Conservation (phyloP, 1,284 basidiomycete genomes). For the Pterulicium gracile region DNA sequence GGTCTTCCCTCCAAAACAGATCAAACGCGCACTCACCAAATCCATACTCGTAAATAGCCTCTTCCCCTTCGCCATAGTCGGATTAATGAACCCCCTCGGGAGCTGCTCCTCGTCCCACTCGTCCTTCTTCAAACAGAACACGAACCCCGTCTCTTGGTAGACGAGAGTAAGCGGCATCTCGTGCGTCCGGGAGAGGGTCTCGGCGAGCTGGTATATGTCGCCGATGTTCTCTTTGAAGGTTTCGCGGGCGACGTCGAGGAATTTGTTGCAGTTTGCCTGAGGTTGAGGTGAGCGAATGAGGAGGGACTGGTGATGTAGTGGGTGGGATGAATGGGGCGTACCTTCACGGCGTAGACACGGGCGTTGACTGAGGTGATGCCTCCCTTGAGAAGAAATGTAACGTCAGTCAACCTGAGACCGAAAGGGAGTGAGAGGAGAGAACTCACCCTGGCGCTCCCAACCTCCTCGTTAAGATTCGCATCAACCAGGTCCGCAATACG, state of each 20-base stretch:
- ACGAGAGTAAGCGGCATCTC: constrained; percentile 52
- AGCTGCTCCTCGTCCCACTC: constrained; percentile 40
- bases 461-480: constrained; percentile 64
- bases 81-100: constrained; percentile 63
- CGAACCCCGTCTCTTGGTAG: constrained; percentile 64
- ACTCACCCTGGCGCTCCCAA: constrained; percentile 43
- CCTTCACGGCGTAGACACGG: constrained; percentile 78
- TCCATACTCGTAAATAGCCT: constrained; percentile 74
- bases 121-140: constrained; percentile 55
- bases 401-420: not conserved
- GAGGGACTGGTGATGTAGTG: constrained; percentile 1
- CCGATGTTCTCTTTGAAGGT: constrained; percentile 86
- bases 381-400: constrained; percentile 27
- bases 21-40: constrained; percentile 39
- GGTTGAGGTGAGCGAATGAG: not conserved
- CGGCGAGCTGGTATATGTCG: constrained; percentile 68
- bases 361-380: constrained; percentile 62
- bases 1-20: not conserved
- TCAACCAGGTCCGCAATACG: constrained; percentile 51
- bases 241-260: constrained; percentile 87
- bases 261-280: constrained; percentile 68
- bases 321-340: constrained; percentile 13
- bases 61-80: constrained; percentile 53
- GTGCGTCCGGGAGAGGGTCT: constrained; percentile 46
- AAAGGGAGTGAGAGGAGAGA: constrained; percentile 3